A percentile compares a stretch with the other conserved stretches of the same genome.
These are phyloP conservation scores for Oxyria digyna DNA, from an alignment of 148 eudicot genomes.

Conservation along the genomic window DNA sequence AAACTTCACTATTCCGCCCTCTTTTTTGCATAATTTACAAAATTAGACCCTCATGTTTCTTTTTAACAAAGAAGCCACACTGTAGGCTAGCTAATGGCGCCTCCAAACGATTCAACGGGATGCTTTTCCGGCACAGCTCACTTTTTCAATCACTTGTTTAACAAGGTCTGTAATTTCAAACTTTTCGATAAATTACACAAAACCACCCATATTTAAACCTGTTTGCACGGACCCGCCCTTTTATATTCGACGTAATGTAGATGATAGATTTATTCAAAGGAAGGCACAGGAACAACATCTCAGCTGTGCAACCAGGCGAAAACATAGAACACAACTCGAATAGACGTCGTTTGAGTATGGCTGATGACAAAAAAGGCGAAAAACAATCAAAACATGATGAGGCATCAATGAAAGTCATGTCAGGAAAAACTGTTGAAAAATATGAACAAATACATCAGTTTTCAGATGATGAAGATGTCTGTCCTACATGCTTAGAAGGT, in stretches of 20 bases:
- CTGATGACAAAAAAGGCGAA: not conserved
- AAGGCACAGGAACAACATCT: not conserved
- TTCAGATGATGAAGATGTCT: conserved; percentile 8
- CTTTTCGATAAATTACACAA: not conserved
- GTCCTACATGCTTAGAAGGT: conserved; percentile 10
- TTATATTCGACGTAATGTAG: not conserved
- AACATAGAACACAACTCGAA: not conserved
- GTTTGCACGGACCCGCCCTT: not conserved
- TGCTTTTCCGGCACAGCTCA: not conserved
- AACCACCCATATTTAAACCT: not conserved
- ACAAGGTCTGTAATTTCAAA: not conserved
- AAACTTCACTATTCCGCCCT: not conserved
- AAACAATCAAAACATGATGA: not conserved
- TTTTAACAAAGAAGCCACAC: too few species aligned
- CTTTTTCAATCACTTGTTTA: not conserved
- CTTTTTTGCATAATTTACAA: not conserved
- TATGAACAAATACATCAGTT: not conserved
- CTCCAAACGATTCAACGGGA: not conserved
- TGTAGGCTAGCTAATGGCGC: too few species aligned
- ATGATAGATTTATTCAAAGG: not conserved
- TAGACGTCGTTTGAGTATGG: not conserved
- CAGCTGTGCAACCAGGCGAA: not conserved
- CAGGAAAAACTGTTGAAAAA: not conserved
- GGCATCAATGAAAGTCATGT: not conserved
- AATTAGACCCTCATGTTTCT: too few species aligned